Evolutionary conservation across 164 flowering plant species (phyloP), one percentile per base, ranked within the genome.

Genomic region (Magnolia officinalis): DNA sequence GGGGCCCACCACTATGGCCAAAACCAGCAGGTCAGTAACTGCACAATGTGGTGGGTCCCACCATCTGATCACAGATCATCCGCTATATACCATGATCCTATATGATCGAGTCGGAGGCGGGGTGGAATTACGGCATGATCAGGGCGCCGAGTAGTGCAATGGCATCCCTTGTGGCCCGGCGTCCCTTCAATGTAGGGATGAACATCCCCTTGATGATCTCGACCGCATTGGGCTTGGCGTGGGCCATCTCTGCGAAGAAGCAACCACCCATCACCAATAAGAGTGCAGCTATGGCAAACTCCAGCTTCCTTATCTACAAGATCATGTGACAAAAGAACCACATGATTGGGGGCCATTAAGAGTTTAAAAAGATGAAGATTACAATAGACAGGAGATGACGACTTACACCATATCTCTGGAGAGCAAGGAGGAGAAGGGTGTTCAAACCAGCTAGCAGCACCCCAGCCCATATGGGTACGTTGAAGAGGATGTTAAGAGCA

Each of bases 251-350:
- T 19, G 29, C 68, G 10, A 72, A 69, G 74, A 76, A 77, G 77
- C 79, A 73, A 49, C 51, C 71, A 1, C 76, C 79, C 67, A 73
- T 63, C 6, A 63, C 68, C 45, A 77, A 21, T 19, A 76, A 55
- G 59, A 77, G 50, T 14, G 20, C 21, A 8, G 63, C 77, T 50
- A 80, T 73, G 14, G 67, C 19, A 9, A 77, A 19, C 73, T 77
- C 82, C 58, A 77, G 74, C 69, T 80, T 80, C 66, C 79, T 72
- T 45, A 80, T 72, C 79, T 80, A 63, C 63, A 69, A 67, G n/a
- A 37, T 51, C 20, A 31, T 3, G 4, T 20, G 24, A 20, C 6
- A 37, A 37, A 72, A 6, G 4, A 8, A 9, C 63, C 74, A 50
- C 21, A 4, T 14, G 0, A 8, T 50, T 26, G 16, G 18, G 50